Conservation (phyloP, 1,139 yeast species). For the Kurtzmaniella quercitrusa region DNA sequence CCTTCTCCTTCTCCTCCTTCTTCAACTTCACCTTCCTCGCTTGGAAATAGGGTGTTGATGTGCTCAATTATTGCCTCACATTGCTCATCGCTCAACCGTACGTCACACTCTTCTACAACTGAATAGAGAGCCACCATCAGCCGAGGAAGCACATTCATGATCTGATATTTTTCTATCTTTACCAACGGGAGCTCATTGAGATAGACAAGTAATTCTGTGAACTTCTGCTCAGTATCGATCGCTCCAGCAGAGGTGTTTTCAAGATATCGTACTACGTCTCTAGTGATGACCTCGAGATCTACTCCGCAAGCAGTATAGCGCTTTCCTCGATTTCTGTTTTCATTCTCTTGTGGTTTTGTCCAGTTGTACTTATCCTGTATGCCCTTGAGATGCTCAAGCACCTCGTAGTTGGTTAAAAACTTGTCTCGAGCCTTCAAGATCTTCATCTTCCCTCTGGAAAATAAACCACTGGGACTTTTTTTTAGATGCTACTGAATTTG, state of each 20-base stretch:
- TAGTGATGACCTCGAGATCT: conserved; percentile 62
- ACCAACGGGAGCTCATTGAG: conserved; percentile 59
- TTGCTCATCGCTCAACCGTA: conserved; percentile 63
- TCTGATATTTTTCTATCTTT: conserved; percentile 81
- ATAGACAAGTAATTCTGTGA: conserved; percentile 48
- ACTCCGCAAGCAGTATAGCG: conserved; percentile 42
- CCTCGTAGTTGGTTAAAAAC: conserved; percentile 71
- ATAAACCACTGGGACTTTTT: background rate
- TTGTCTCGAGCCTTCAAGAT: conserved; percentile 50
- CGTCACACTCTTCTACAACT: conserved; percentile 88
- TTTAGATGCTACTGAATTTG: background rate
- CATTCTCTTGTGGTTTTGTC: conserved; percentile 35
- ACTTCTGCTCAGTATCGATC: conserved; percentile 42
- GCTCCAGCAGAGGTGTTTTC: conserved; percentile 39
- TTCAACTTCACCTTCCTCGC: conserved; percentile 28
- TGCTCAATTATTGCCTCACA: conserved; percentile 51
- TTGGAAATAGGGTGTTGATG: conserved; percentile 48
- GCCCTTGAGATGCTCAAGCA: conserved; percentile 52
- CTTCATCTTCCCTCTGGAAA: conserved; percentile 24
- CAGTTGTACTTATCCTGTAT: conserved; percentile 46
- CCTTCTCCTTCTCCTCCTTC: conserved; percentile 27
- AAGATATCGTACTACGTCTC: conserved; percentile 54
- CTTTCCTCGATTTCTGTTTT: conserved; percentile 26
- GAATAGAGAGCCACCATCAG: conserved; percentile 76
- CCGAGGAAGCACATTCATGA: conserved; percentile 75